A percentile compares a stretch with the other conserved stretches of the same genome.
phyloP scores from a whole-genome alignment of 2,329 filamentous ascomycete species.

The Fusarium napiforme region DNA sequence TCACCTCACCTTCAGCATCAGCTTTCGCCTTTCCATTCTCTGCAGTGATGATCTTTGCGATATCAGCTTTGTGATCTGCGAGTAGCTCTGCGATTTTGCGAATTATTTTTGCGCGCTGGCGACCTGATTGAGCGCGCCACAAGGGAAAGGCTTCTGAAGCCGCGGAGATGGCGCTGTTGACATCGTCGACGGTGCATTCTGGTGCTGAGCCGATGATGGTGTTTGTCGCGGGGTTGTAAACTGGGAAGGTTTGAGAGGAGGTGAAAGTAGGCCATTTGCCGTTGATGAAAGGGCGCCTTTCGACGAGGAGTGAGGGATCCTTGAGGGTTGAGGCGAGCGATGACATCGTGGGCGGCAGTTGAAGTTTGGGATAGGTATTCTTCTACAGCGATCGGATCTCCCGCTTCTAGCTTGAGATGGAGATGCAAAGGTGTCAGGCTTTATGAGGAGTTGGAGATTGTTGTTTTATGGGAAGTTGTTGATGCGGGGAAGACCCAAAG shows the following conservation, averaged over 20 bases:
- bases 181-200: constrained; percentile 75
- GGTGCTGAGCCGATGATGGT: constrained; percentile 75
- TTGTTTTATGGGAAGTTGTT: background rate
- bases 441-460: background rate
- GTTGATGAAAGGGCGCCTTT: constrained; percentile 69
- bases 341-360: constrained; percentile 1
- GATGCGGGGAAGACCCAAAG: constrained; percentile 1
- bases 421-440: background rate
- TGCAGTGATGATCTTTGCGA: constrained; percentile 73
- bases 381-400: background rate
- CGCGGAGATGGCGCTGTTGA: constrained; percentile 74
- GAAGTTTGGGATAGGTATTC: background rate
- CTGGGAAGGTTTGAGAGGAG: constrained; percentile 77
- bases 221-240: constrained; percentile 75
- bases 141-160: constrained; percentile 66
- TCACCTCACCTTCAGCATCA: constrained; percentile 66
- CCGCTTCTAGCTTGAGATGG: background rate
- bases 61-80: constrained; percentile 70
- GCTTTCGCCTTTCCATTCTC: constrained; percentile 77
- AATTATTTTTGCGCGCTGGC: constrained; percentile 68
- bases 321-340: constrained; percentile 13
- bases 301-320: constrained; percentile 22
- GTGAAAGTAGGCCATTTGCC: constrained; percentile 78
- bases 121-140: constrained; percentile 68
- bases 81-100: constrained; percentile 73